Percentiles rank a stretch among this genome's conserved stretches.
phyloP scores from a whole-genome alignment of 768 basidiomycete species.

The Dioszegia hungarica region DNA sequence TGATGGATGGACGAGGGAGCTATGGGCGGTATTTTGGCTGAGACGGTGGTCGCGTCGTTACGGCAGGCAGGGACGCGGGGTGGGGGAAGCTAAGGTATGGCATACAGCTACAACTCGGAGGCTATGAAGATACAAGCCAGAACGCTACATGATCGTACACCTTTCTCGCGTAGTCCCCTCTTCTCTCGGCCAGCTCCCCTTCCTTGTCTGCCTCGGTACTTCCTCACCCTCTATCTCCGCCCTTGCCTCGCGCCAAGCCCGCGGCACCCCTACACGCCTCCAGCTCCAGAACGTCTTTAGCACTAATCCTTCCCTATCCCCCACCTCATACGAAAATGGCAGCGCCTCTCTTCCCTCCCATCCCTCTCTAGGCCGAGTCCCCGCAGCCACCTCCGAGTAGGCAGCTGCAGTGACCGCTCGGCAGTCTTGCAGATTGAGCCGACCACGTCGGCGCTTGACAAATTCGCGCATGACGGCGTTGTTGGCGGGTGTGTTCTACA shows the following conservation, averaged over 20 bases:
- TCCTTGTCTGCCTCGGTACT: background rate
- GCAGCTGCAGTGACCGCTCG: conserved; percentile 15
- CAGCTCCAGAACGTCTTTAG: conserved; percentile 35
- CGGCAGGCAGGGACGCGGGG: background rate
- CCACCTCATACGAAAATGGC: conserved; percentile 21
- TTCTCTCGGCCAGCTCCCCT: conserved; percentile 7
- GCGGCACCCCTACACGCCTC: conserved; percentile 18
- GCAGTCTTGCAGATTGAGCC: conserved; percentile 26
- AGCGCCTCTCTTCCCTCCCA: conserved; percentile 15
- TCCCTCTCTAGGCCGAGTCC: conserved; percentile 9
- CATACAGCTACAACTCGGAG: background rate
- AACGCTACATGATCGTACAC: conserved; percentile 23
- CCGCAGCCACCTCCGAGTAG: conserved; percentile 3
- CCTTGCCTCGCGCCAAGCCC: conserved; percentile 15
- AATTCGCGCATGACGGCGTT: conserved; percentile 26
- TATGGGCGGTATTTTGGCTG: too few relatives aligned
- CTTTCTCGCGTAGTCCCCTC: conserved; percentile 6
- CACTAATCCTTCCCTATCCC: conserved; percentile 2
- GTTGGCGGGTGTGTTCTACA: conserved; percentile 30
- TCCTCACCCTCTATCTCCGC: background rate
- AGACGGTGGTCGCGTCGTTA: background rate
- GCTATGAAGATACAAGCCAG: background rate
- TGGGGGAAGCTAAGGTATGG: too few relatives aligned
- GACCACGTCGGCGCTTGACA: conserved; percentile 4
- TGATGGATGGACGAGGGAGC: background rate